Base-by-base conservation (phyloP, 2,329 filamentous ascomycete species). In the Fusarium drepaniforme region DNA sequence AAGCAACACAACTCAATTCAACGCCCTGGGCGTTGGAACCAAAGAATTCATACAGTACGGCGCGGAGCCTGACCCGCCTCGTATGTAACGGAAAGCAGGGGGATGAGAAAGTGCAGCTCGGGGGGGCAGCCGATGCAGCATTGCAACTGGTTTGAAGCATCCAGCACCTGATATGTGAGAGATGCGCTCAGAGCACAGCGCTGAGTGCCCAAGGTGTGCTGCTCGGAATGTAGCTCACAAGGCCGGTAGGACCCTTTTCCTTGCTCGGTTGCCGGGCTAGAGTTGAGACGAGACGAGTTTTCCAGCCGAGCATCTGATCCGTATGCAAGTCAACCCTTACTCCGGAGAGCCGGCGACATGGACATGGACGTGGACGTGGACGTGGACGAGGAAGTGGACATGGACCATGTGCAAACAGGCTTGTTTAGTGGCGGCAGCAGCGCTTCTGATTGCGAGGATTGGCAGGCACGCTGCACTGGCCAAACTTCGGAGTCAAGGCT, bases 71-170 rank as follows among this genome's bases (percentile, higher is more conserved):
- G 74, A 73, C 74, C 69, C 75, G 70, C 71, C 73, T 75, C 72
- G 75, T 67, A 78, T 79, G 76, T 71, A 77, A 79, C 74, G 58
- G 56, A 70, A 73, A 63, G 57, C 73, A 75, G 72, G 74, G 74
- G 75, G 66, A 65, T 60, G 53, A 62, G 58, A 64, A 71, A 64
- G 53, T 42, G 66, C 70, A 68, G 56, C 49, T 66, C 30, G 67
- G 49, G 44, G 65, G 70, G 56, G 40, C 63, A 67, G 64, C 67
- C 67, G 68, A 58, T 51, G 67, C 64, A 66, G 70, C 64, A 72
- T 61, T 75, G 15, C 23, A 64, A 57, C 65, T 49, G 60, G 64
- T 69, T 74, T 72, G 67, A 66, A 67, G 35, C 51, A 63, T 67
- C 57, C 70, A 66, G 64, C 67, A 70, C 68, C 58, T 67, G 65